phyloP scores from a whole-genome alignment of 192 early-diverging fungal genomes.

The Backusella mclennaniae region DNA sequence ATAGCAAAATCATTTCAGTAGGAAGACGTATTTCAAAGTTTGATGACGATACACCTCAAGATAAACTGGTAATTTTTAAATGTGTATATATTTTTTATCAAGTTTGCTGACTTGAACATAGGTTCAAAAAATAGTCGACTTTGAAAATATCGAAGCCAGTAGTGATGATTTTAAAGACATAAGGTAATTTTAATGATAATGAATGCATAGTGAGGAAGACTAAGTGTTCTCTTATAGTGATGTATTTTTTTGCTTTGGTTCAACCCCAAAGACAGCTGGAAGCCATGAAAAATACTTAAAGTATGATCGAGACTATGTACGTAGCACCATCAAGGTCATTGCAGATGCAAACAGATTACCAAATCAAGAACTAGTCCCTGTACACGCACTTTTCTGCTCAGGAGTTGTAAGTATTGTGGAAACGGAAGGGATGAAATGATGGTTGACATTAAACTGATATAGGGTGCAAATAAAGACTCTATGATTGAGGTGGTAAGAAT shows the following conservation, averaged over 20 bases:
- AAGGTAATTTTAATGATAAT: conserved; percentile 36
- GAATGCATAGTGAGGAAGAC: conserved; percentile 12
- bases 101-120: not conserved
- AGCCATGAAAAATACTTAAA: conserved; percentile 62
- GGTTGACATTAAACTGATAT: not conserved
- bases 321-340: conserved; percentile 60
- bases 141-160: conserved; percentile 60
- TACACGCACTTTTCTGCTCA: conserved; percentile 54
- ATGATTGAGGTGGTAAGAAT: conserved; percentile 46
- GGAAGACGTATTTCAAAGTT: conserved; percentile 47
- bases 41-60: conserved; percentile 37
- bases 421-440: not conserved
- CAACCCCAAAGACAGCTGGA: conserved; percentile 65
- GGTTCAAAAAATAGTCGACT: conserved; percentile 72
- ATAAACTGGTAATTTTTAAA: conserved; percentile 36
- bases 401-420: conserved; percentile 23
- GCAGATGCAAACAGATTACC: conserved; percentile 47
- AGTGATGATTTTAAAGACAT: conserved; percentile 39
- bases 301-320: conserved; percentile 77
- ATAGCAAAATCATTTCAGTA: conserved; percentile 53
- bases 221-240: conserved; percentile 31
- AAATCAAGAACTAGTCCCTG: conserved; percentile 25
- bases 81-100: too few species aligned
- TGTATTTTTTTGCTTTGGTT: conserved; percentile 73
- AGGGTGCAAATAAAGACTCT: not conserved